phyloP scores from a whole-genome alignment of 2,329 filamentous ascomycete species.

The Clonostachys chloroleuca region DNA sequence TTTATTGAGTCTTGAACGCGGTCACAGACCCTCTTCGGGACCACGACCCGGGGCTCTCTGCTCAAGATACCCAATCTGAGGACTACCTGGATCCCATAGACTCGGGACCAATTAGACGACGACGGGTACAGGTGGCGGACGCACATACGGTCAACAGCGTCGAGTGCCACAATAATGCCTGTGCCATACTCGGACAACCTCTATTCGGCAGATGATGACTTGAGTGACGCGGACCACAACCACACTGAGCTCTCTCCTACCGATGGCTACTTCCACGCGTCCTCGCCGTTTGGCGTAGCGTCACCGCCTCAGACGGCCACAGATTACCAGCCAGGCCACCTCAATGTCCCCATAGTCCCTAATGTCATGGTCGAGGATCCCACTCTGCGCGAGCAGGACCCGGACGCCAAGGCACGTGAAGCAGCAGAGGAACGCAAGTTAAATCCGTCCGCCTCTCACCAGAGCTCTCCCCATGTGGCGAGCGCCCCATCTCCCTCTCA shows the following conservation, averaged over 20 bases:
- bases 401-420: constrained; percentile 36
- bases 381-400: constrained; percentile 27
- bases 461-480: constrained; percentile 2
- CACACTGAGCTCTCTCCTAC: constrained; percentile 37
- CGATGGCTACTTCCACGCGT: constrained; percentile 46
- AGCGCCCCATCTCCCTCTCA: constrained; percentile 4
- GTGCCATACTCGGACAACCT: constrained; percentile 40
- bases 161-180: constrained; percentile 28
- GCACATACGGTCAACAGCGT: not conserved
- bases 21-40: no score
- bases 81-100: no score
- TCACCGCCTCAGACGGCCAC: constrained; percentile 9
- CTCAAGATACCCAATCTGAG: no score
- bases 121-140: no score
- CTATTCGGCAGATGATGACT: constrained; percentile 34
- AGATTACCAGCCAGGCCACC: constrained; percentile 1
- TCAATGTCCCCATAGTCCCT: constrained; percentile 37
- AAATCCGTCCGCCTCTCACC: constrained; percentile 13
- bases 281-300: constrained; percentile 16
- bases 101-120: no score
- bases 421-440: constrained; percentile 32
- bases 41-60: no score
- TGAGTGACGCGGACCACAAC: constrained; percentile 18
- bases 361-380: constrained; percentile 45
- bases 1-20: no score